Conservation (phyloP, 1,139 yeast species). For the Taphrina betulina region DNA sequence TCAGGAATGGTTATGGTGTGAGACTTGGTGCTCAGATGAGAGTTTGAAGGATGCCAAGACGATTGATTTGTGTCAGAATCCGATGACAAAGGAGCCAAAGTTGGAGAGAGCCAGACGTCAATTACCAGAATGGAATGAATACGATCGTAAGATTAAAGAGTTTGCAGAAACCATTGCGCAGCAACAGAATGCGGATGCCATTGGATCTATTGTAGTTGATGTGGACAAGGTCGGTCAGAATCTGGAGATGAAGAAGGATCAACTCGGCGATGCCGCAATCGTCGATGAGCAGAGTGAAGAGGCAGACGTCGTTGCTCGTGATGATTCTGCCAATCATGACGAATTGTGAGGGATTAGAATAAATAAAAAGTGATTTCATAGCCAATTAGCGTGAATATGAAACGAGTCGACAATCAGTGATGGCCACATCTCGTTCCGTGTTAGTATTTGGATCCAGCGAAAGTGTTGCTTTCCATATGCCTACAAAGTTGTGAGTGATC, state of each 20-base stretch:
- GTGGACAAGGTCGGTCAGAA: constrained; percentile 27
- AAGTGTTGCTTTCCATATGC: no score
- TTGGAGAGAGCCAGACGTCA: constrained; percentile 70
- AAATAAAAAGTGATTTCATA: no score
- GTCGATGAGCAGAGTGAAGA: background rate
- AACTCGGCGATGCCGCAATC: constrained; percentile 21
- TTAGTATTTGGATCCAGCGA: no score
- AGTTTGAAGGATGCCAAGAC: constrained; percentile 63
- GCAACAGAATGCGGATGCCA: constrained; percentile 1
- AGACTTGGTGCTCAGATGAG: constrained; percentile 83
- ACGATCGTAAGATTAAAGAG: constrained; percentile 55
- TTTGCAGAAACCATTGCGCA: constrained; percentile 35
- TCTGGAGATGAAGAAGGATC: constrained; percentile 28
- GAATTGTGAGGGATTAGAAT: constrained; percentile 15
- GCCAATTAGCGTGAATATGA: no score
- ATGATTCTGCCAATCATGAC: constrained; percentile 7
- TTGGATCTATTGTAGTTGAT: constrained; percentile 24
- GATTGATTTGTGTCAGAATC: constrained; percentile 80
- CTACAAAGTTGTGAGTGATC: no score
- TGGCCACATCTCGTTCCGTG: no score
- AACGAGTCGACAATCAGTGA: no score
- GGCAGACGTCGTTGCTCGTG: background rate
- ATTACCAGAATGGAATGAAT: constrained; percentile 71
- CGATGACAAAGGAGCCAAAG: constrained; percentile 74
- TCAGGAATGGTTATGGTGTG: constrained; percentile 90